Percentiles rank a stretch among this genome's conserved stretches.
These are phyloP conservation scores for Parastagonospora avenae DNA, from an alignment of 2,329 filamentous ascomycete genomes.

Conservation along the genomic window DNA sequence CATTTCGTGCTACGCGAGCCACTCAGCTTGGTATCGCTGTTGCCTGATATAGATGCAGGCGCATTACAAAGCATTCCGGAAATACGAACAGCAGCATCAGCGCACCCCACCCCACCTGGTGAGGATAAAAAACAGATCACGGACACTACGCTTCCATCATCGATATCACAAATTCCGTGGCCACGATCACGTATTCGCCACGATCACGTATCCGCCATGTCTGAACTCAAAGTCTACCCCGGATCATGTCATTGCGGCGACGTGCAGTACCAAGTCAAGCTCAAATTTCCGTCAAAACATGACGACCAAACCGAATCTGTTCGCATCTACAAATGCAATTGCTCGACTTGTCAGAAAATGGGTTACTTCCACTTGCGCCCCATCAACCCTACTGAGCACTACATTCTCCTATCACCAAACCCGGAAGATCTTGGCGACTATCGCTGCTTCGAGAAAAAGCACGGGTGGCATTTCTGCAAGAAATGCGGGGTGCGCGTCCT, in stretches of 20 bases:
- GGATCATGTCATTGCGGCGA: conserved; percentile 57
- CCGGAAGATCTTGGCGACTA: conserved; percentile 51
- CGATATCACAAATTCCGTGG: neutral
- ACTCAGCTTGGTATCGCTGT: too few relatives aligned
- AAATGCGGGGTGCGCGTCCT: conserved; percentile 55
- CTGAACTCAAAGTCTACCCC: conserved; percentile 25
- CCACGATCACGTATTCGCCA: too few relatives aligned
- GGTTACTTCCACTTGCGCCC: conserved; percentile 55
- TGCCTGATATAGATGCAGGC: too few relatives aligned
- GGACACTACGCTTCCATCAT: too few relatives aligned
- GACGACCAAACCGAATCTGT: conserved; percentile 19
- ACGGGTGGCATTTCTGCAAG: conserved; percentile 56
- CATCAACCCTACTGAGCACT: conserved; percentile 48
- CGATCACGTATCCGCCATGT: conserved; percentile 13
- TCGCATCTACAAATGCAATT: conserved; percentile 54
- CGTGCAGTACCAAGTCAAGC: conserved; percentile 51
- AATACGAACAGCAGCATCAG: too few relatives aligned
- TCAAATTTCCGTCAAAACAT: conserved; percentile 49
- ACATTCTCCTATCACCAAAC: conserved; percentile 52
- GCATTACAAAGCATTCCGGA: too few relatives aligned
- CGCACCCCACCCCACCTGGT: too few relatives aligned
- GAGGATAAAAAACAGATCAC: too few relatives aligned
- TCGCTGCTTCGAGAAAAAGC: conserved; percentile 32
- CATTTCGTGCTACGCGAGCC: too few relatives aligned
- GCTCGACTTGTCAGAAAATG: conserved; percentile 56